phyloP scores from a whole-genome alignment of 352 stramenopile genomes.

The Vaucheria bursata region DNA sequence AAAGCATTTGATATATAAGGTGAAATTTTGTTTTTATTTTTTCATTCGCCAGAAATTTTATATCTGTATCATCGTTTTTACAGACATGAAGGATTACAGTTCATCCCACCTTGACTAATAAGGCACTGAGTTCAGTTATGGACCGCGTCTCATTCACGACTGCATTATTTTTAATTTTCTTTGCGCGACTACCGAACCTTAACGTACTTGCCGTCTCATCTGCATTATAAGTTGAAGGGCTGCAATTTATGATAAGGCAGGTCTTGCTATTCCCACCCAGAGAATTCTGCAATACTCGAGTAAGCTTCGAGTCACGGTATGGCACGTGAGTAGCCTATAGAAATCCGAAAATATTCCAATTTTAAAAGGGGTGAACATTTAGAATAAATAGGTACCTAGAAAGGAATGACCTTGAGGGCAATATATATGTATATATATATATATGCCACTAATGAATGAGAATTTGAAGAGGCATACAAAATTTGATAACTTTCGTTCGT shows the following conservation, averaged over 20 bases:
- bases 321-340: conserved; percentile 78
- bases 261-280: conserved; percentile 63
- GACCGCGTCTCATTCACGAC: conserved; percentile 79
- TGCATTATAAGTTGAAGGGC: conserved; percentile 73
- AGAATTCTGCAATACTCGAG: conserved; percentile 74
- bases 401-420: too few relatives aligned
- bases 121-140: conserved; percentile 74
- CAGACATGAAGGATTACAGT: too few relatives aligned
- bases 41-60: too few relatives aligned
- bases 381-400: too few relatives aligned
- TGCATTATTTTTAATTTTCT: conserved; percentile 87
- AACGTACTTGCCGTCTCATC: conserved; percentile 77
- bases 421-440: too few relatives aligned
- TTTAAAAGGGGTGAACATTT: too few relatives aligned
- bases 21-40: too few relatives aligned
- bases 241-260: conserved; percentile 80
- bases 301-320: conserved; percentile 94
- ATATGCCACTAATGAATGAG: too few relatives aligned
- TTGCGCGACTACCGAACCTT: conserved; percentile 53
- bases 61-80: too few relatives aligned
- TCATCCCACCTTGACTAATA: conserved; percentile 68
- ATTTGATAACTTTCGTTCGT: too few relatives aligned
- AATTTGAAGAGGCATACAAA: too few relatives aligned
- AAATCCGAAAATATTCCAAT: not conserved
- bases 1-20: too few relatives aligned